Percentiles rank a stretch among this genome's conserved stretches.
phyloP scores from a whole-genome alignment of 2,329 filamentous ascomycete genomes.

The Arthrobotrys entomopaga region DNA sequence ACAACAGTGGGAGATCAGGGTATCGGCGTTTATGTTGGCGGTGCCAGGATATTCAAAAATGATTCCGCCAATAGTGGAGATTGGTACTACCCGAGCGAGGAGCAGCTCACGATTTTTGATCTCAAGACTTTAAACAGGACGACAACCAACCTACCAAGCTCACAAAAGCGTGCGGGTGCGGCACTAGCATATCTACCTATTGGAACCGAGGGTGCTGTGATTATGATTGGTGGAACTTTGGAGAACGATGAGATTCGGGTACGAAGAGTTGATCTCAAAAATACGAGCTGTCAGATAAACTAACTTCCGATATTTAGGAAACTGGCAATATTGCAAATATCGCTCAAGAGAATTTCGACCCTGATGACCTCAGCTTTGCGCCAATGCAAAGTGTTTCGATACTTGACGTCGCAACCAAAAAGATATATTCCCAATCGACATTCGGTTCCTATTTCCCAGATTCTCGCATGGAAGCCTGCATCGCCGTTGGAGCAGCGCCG shows the following conservation, averaged over 20 bases:
- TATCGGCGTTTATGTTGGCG: slow-evolving; percentile 46
- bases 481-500: slow-evolving; percentile 62
- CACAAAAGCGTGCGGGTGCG: slow-evolving; percentile 46
- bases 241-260: slow-evolving; percentile 46
- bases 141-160: slow-evolving; percentile 31
- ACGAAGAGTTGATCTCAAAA: background rate
- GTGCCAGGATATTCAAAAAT: slow-evolving; percentile 50
- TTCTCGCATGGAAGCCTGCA: slow-evolving; percentile 64
- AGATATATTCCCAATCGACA: slow-evolving; percentile 61
- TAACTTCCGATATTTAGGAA: slow-evolving; percentile 19
- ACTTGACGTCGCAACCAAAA: slow-evolving; percentile 63
- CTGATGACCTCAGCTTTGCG: slow-evolving; percentile 32
- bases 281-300: background rate
- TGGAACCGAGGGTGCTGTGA: slow-evolving; percentile 39
- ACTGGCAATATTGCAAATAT: slow-evolving; percentile 28
- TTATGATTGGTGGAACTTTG: slow-evolving; percentile 45
- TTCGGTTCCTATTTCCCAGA: slow-evolving; percentile 61
- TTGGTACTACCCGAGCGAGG: slow-evolving; percentile 46
- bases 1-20: slow-evolving; percentile 33
- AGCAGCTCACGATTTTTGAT: slow-evolving; percentile 49
- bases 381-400: slow-evolving; percentile 54
- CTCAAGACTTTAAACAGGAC: slow-evolving; percentile 41
- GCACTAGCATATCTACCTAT: slow-evolving; percentile 45
- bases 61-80: slow-evolving; percentile 39
- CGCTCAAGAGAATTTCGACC: slow-evolving; percentile 27